Base-by-base conservation (phyloP, 75 land plant genomes). In the Cryptomeria japonica region DNA sequence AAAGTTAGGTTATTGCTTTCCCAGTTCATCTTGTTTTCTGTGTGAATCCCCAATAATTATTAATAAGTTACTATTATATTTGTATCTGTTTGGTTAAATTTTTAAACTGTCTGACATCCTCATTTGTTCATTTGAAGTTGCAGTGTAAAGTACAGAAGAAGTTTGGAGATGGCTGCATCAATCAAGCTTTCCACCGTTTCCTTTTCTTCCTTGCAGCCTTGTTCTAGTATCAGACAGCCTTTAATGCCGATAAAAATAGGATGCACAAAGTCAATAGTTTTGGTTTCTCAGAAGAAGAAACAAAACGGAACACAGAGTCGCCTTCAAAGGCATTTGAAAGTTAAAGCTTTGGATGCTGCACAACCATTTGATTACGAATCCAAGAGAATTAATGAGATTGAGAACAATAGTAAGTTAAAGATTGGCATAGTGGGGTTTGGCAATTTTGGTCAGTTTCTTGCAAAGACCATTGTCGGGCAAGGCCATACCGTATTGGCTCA, bases 391-490 rank as follows among this genome's bases (percentile, higher is more conserved):
- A 49, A 70, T 32, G 88, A 85, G 75, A 39, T 91, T n/a, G 86
- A 92, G 76, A 84, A 7, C 49, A 84, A 61, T 41, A 85, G 87
- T 76, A 90, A 89, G 86, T 91, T 95, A 73, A 93, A 92, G 86
- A 88, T 95, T 85, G 96, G 95, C 38, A 89, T 95, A 38, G 93
- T 95, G 53, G 96, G 96, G 15, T 95, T 93, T 88, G 96, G 96
- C 49, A 95, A 95, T 85, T 95, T 93, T 88, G 96, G 96, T 7
- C 96, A 95, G 87, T 95, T 95, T 84, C 91, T 95, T 61, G 96
- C 93, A 64, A 85, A 91, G 85, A 89, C 92, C 86, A 85, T 95
- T 22, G 89, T 91, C 85, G 39, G 72, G 44, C 95, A 95, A 56
- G 96, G 96, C 38, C 96, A 95, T 87, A 58, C 79, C 5, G 91